Percentiles rank a stretch among this genome's conserved stretches.
phyloP scores from a whole-genome alignment of 1,284 basidiomycete species.

The Trichosporon sp. region DNA sequence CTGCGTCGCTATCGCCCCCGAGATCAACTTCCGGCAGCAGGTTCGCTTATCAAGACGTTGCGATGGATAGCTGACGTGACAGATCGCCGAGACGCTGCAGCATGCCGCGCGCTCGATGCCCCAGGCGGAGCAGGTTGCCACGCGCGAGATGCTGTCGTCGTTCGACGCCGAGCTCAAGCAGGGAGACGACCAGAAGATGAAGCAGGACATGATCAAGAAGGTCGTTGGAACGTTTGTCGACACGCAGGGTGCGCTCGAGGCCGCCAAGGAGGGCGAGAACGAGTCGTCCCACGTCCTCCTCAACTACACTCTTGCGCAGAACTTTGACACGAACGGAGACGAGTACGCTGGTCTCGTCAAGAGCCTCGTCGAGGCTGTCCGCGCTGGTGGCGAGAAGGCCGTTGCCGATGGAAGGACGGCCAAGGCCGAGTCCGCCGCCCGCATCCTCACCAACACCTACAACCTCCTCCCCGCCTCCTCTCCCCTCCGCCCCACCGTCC shows the following conservation, averaged over 20 bases:
- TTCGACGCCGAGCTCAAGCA: slow-evolving; percentile 64
- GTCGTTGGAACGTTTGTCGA: slow-evolving; percentile 46
- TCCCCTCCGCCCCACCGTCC: slow-evolving; percentile 67
- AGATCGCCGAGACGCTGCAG: slow-evolving; percentile 51
- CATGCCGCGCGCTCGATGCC: slow-evolving; percentile 71
- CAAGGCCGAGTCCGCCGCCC: slow-evolving; percentile 48
- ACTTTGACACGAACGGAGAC: slow-evolving; percentile 38
- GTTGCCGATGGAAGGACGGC: slow-evolving; percentile 38
- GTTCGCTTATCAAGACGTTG: slow-evolving; percentile 55
- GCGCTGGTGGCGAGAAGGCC: slow-evolving; percentile 47
- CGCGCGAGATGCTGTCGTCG: slow-evolving; percentile 69
- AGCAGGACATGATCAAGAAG: slow-evolving; percentile 44
- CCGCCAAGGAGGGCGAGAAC: slow-evolving; percentile 44
- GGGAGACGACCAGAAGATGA: slow-evolving; percentile 64
- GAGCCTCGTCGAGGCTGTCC: slow-evolving; percentile 46
- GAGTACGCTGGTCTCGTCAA: slow-evolving; percentile 45
- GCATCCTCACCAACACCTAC: slow-evolving; percentile 76
- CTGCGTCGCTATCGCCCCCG: slow-evolving; percentile 80
- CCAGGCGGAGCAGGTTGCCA: slow-evolving; percentile 64
- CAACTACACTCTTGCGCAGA: slow-evolving; percentile 31
- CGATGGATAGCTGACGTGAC: background rate
- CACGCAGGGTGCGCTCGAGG: slow-evolving; percentile 52
- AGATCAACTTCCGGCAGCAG: slow-evolving; percentile 86
- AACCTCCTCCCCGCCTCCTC: slow-evolving; percentile 75
- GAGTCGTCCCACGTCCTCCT: slow-evolving; percentile 37